Evolutionary conservation across 2,329 filamentous ascomycete species (phyloP), one percentile per base, ranked within the genome.

Genomic region (Xylaria sp.): DNA sequence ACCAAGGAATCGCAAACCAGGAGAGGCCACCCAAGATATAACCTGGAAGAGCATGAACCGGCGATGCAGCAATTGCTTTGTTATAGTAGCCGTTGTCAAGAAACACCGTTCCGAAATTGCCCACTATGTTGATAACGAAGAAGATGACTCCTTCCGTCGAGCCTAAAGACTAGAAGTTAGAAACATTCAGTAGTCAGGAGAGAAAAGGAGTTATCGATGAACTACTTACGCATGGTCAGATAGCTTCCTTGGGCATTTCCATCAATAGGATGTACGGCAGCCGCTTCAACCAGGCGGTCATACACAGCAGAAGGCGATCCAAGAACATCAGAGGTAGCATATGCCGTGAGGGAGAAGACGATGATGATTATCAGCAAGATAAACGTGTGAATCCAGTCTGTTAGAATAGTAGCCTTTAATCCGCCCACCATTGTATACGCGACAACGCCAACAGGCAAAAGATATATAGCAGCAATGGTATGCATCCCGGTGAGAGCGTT

Each of bases 1-100:
- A 84, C 92, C 92, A 97, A 0, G 94, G 94, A 59, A 97, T 96
- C 0, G 94, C 94, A 73, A 97, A 97, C 94, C 94, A 97, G 56
- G 88, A 90, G 0, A 97, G 85, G 25, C 94, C 94, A 5, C 94
- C 94, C 68, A 95, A 86, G 61, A 97, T 90, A 75, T 97, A 97
- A 20, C 94, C 94, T 0, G 94, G 94, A 2, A 97, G 87, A 0
- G 94, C 94, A 67, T 95, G 89, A 0, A 95, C 91, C 0, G 93
- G 93, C 25, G 89, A 91, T 0, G 94, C 93, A 6, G 94, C 93
- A 73, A 97, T 97, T 17, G 93, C 94, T 79, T 97, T 97, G 84
- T 97, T 96, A 81, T 94, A 97, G 82, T 96, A 97, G 17, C 91
- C 90, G 71, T 94, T 94, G 75, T 96, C 93, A 50, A 93, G 84